Percentiles rank a stretch among this genome's conserved stretches.
Evolutionary conservation across 768 basidiomycete genomes (phyloP).

Genomic region (Calvatia gigantea): DNA sequence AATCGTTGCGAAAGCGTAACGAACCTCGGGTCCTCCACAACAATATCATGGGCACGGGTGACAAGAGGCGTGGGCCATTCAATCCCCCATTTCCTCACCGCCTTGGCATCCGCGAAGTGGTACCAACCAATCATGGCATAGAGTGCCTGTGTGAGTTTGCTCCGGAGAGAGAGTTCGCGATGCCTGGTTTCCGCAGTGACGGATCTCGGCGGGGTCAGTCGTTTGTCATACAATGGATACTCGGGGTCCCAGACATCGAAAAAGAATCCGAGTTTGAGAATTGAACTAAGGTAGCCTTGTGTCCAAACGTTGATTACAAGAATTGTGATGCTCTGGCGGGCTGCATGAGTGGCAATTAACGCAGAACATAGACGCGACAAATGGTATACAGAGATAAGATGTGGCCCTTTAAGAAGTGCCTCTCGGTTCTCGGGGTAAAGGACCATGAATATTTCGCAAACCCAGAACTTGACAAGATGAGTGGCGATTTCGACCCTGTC

Average conservation of each 20-base stretch:
- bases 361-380: not conserved
- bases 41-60: slow-evolving; percentile 15
- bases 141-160: slow-evolving; percentile 12
- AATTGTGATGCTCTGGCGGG: slow-evolving; percentile 14
- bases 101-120: slow-evolving; percentile 15
- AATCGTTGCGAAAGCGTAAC: not conserved
- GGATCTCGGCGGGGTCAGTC: not conserved
- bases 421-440: slow-evolving; percentile 21
- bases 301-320: slow-evolving; percentile 19
- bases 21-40: slow-evolving; percentile 11
- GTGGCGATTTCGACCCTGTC: slow-evolving; percentile 22
- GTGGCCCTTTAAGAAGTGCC: slow-evolving; percentile 19
- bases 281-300: slow-evolving; percentile 19
- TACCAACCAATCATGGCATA: slow-evolving; percentile 25
- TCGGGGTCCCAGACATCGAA: slow-evolving; percentile 14
- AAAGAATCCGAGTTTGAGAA: slow-evolving; percentile 19
- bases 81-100: slow-evolving; percentile 19
- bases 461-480: slow-evolving; percentile 28
- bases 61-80: slow-evolving; percentile 20
- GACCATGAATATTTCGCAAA: slow-evolving; percentile 20
- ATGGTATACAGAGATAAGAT: slow-evolving; percentile 16
- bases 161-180: not conserved
- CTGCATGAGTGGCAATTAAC: not conserved
- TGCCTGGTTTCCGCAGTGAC: not conserved
- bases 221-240: not conserved